A percentile compares a stretch with the other conserved stretches of the same genome.
These are phyloP conservation scores for Psidium friedrichsthalianum DNA, from an alignment of 345 rosid species.

Conservation along the genomic window DNA sequence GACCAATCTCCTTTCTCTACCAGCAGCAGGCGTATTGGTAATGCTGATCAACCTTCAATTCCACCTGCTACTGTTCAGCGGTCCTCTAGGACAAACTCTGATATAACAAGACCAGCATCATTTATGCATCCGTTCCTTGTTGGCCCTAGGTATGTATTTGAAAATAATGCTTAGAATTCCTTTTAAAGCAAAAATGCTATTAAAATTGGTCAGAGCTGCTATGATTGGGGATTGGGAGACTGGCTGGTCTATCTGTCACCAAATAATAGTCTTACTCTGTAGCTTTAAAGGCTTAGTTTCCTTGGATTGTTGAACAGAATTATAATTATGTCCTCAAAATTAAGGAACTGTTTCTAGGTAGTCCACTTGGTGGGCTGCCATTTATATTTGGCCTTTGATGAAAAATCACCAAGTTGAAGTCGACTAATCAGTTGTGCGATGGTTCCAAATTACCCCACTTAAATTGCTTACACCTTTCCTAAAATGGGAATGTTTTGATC, in stretches of 20 bases:
- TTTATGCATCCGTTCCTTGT: slow-evolving; percentile 62
- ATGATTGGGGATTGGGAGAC: not conserved
- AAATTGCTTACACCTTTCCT: not conserved
- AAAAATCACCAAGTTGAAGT: not conserved
- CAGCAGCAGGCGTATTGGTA: slow-evolving; percentile 37
- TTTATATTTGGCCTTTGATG: not conserved
- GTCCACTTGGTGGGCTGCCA: not conserved
- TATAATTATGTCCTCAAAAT: not conserved
- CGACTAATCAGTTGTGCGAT: not conserved
- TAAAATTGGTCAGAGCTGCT: not conserved
- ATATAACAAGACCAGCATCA: slow-evolving; percentile 60
- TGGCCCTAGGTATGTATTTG: slow-evolving; percentile 61
- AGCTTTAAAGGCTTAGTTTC: not conserved
- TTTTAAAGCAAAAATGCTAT: not conserved
- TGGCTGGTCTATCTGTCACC: not conserved
- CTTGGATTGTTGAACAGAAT: not conserved
- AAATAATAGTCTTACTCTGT: not conserved
- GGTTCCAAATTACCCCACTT: not conserved
- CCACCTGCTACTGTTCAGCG: slow-evolving; percentile 42
- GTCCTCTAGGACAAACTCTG: slow-evolving; percentile 47
- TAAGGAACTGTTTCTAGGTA: not conserved
- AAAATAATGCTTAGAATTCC: not conserved
- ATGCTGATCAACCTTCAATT: slow-evolving; percentile 48
- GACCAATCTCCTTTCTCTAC: slow-evolving; percentile 66
- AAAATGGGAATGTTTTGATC: not conserved